Evolutionary conservation across 1,284 basidiomycete species (phyloP).

Genomic region (Apiotrichum sp.): DNA sequence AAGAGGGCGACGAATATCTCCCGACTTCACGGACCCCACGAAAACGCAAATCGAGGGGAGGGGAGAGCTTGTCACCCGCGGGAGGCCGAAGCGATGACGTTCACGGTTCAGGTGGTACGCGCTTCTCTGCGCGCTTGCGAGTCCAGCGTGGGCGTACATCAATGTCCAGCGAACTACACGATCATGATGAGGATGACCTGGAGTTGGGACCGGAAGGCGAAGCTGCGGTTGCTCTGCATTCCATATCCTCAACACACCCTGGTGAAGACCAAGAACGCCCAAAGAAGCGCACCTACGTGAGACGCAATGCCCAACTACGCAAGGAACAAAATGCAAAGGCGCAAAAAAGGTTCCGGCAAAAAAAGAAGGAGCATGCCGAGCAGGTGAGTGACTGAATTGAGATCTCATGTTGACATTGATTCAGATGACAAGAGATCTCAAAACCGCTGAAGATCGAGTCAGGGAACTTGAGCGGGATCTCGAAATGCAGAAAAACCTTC

Average conservation of each 20-base stretch:
- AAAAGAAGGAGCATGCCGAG: slow-evolving; percentile 24
- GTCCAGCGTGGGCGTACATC: not conserved
- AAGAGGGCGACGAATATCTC: not conserved
- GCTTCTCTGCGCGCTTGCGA: not conserved
- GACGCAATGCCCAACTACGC: slow-evolving; percentile 21
- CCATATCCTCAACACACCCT: not conserved
- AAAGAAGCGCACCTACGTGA: slow-evolving; percentile 16
- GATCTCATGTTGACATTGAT: not conserved
- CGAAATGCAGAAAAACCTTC: not conserved
- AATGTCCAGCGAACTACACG: not conserved
- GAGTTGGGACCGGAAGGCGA: not conserved
- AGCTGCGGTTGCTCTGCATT: not conserved
- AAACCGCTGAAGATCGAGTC: not conserved
- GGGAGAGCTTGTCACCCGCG: not conserved
- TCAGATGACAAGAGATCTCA: not conserved
- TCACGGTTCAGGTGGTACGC: not conserved
- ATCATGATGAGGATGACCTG: not conserved
- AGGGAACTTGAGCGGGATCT: not conserved
- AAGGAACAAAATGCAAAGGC: slow-evolving; percentile 27
- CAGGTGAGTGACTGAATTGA: slow-evolving; percentile 18
- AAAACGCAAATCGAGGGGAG: not conserved
- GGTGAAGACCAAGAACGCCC: not conserved
- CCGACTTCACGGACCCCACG: not conserved
- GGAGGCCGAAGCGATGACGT: not conserved
- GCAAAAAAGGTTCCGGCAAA: slow-evolving; percentile 24